Base-by-base conservation (phyloP, 305 asterid species). In the Euphrasia arctica region DNA sequence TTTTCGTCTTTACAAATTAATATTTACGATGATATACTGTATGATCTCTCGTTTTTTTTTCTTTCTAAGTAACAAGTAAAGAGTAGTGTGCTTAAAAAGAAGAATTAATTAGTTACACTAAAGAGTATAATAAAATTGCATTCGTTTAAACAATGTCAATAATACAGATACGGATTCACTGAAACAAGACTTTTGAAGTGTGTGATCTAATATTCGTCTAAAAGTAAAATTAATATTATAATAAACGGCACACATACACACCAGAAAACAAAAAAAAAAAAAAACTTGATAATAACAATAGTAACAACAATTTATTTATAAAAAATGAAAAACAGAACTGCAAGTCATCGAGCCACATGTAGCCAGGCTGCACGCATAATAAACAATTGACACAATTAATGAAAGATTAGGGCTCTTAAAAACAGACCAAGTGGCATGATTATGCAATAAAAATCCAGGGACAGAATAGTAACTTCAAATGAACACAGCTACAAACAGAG, bases 331-430 rank as follows among this genome's bases (percentile, higher is more conserved):
- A 71, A 67, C 12, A 43, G 68, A 61, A 64, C 10, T 68, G 41
- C 70, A 64, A 75, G 65, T 70, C 67, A 67, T 70, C 68, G 68
- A 70, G 79, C 72, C 85, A 72, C 82, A 68, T 77, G 85, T 75
- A 74, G 63, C 73, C 78, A 72, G 67, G 75, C 72, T 74, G 75
- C 68, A 68, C 72, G 74, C 69, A 52, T 49, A 54, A 22, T 70
- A 76, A 67, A 63, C 6, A 67, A 75, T 70, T 73, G 63, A 61
- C 64, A 32, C 54, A 34, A 77, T 52, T 48, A 60, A 58, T 14
- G 14, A 55, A 32, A 22, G 31, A 69, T 65, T 64, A 68, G 63
- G 51, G 63, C 28, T 29, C 11, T 13, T 8, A 15, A 15, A 7
- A 51, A 51, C 28, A 51, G 28, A 29, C 12, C 22, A 14, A 51